phyloP scores from a whole-genome alignment of 768 basidiomycete genomes.

The Boletus tylopilopsis region DNA sequence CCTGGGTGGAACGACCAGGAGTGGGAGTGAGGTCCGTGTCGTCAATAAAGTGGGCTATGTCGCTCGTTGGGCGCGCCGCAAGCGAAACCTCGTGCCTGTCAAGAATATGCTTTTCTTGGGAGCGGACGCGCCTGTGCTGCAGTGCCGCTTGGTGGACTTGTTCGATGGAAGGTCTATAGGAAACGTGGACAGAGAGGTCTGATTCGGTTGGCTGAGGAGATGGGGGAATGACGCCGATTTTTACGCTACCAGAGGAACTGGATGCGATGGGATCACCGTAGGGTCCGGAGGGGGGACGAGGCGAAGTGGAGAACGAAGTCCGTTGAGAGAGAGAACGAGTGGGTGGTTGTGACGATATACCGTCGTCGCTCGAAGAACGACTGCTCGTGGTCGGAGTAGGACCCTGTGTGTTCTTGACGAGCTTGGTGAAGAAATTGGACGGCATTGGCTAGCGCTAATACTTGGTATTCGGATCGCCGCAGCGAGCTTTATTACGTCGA shows the following conservation, averaged over 20 bases:
- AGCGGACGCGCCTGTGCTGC: conserved; percentile 29
- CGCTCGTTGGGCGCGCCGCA: conserved; percentile 28
- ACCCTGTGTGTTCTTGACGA: conserved; percentile 21
- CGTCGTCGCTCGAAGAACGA: not conserved
- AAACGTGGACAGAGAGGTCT: conserved; percentile 9
- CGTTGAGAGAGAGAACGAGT: conserved; percentile 9
- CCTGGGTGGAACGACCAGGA: conserved; percentile 7
- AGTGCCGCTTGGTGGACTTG: conserved; percentile 11
- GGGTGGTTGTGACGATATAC: not conserved
- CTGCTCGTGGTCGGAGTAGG: conserved; percentile 3
- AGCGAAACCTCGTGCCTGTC: conserved; percentile 33
- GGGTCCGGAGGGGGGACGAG: not conserved
- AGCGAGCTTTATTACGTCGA: conserved; percentile 2
- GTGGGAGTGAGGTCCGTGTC: conserved; percentile 30
- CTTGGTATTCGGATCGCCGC: not conserved
- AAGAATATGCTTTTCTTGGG: conserved; percentile 28
- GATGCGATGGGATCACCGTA: conserved; percentile 6
- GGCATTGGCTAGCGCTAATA: conserved; percentile 16
- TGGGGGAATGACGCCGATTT: conserved; percentile 30
- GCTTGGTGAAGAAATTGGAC: conserved; percentile 29
- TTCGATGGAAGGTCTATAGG: conserved; percentile 13
- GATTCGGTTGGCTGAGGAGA: conserved; percentile 22
- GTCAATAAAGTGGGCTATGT: conserved; percentile 16
- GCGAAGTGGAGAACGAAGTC: conserved; percentile 8
- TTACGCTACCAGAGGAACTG: conserved; percentile 23